Conservation (phyloP, 306 rosid species). For the Amphicarpaea edgeworthii region DNA sequence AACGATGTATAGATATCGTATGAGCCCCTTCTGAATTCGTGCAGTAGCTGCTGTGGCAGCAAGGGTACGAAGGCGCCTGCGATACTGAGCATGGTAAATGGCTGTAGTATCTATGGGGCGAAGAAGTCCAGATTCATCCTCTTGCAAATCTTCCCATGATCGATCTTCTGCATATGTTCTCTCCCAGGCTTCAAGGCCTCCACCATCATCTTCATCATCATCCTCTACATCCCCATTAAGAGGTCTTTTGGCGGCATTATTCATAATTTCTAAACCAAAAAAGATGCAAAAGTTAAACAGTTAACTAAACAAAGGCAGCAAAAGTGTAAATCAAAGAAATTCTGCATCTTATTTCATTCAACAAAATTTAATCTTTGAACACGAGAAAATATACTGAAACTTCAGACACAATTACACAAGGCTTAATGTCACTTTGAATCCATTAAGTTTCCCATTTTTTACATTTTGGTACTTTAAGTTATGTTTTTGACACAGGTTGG, state of each 20-base stretch:
- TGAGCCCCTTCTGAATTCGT: conserved; percentile 95
- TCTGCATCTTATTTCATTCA: too few relatives aligned
- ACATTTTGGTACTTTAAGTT: too few relatives aligned
- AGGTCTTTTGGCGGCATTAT: conserved; percentile 63
- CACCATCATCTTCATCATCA: conserved; percentile 77
- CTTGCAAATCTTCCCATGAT: conserved; percentile 94
- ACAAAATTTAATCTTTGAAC: background rate
- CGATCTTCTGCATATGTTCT: conserved; percentile 91
- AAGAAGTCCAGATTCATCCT: conserved; percentile 96
- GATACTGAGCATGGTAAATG: conserved; percentile 86
- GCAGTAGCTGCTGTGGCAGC: conserved; percentile 66
- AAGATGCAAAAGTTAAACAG: conserved; percentile 29
- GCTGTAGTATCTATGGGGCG: conserved; percentile 83
- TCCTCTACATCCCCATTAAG: conserved; percentile 72
- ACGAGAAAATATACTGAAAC: conserved; percentile 1
- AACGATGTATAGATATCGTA: conserved; percentile 78
- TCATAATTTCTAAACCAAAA: conserved; percentile 61
- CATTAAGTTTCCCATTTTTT: too few relatives aligned
- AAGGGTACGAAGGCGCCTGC: conserved; percentile 84
- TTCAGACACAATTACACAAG: too few relatives aligned
- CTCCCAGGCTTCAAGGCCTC: conserved; percentile 91
- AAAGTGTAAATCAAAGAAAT: background rate
- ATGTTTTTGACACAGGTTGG: too few relatives aligned
- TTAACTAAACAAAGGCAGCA: conserved; percentile 28
- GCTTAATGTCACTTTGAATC: too few relatives aligned